phyloP scores from a whole-genome alignment of 2,329 filamentous ascomycete genomes.

The Fusarium sp. region DNA sequence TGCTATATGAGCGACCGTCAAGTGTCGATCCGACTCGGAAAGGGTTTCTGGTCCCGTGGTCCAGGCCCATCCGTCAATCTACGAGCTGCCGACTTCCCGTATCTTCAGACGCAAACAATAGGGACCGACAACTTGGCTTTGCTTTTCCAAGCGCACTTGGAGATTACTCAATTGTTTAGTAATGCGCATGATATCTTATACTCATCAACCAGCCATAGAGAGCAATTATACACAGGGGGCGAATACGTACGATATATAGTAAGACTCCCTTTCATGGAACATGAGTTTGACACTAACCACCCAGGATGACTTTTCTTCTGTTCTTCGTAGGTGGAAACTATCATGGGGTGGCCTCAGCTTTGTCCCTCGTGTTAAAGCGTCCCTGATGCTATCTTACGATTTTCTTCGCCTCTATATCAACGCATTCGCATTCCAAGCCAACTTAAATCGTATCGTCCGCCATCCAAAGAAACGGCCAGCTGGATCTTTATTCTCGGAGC shows the following conservation, averaged over 20 bases:
- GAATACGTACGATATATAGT: constrained; percentile 78
- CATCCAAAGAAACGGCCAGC: constrained; percentile 48
- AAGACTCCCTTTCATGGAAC: constrained; percentile 2
- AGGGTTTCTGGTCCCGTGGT: constrained; percentile 79
- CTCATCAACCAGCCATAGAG: constrained; percentile 75
- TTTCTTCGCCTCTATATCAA: constrained; percentile 80
- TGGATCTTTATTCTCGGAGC: constrained; percentile 60
- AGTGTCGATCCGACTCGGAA: constrained; percentile 76
- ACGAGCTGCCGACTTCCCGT: constrained; percentile 74
- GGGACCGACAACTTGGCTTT: constrained; percentile 74
- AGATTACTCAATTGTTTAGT: constrained; percentile 77
- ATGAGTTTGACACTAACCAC: neutral
- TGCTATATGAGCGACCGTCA: constrained; percentile 75
- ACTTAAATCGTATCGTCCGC: constrained; percentile 61
- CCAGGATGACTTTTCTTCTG: constrained; percentile 73
- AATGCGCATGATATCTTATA: constrained; percentile 81
- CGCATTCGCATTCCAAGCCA: constrained; percentile 80
- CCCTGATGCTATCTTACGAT: constrained; percentile 76
- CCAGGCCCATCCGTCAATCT: constrained; percentile 74
- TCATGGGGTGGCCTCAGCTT: constrained; percentile 74
- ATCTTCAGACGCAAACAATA: constrained; percentile 66
- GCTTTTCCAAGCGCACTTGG: constrained; percentile 77
- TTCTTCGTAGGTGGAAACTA: constrained; percentile 77
- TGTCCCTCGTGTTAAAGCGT: constrained; percentile 73
- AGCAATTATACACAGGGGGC: constrained; percentile 75